Evolutionary conservation across 805 yeast species (phyloP), one percentile per base, ranked within the genome.

Genomic region (Torulaspora maleeae): DNA sequence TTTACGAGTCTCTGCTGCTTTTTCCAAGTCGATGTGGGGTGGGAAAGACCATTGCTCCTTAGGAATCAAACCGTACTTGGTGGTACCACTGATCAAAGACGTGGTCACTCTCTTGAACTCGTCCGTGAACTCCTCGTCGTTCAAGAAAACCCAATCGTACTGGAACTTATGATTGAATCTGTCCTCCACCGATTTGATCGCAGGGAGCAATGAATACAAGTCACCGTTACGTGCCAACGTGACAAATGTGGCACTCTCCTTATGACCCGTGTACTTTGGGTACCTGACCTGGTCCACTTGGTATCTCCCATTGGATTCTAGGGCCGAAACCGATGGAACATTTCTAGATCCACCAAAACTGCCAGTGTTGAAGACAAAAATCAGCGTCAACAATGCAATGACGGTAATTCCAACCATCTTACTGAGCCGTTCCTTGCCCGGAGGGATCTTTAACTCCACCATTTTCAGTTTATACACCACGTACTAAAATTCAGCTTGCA

Each of bases 71-170:
- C 95, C 98, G 59, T 82, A 93, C 52, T 80, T 75, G 39, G 90
- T 80, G 5, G 64, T 74, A 52, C 98, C 98, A 27, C 90, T 80
- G 12, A 82, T 80, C 59, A 88, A 68, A 10, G 84, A 75, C 1
- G 77, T 51, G 11, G 95, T 85, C 24, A 79, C 75, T 22, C 69
- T 68, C 57, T 79, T 86, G 67, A 93, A 91, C 56, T 87, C 93
- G 2, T 86, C 89, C 41, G 79, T 73, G 68, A 91, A 93, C 38
- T 76, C 83, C 47, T 82, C 88, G 63, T 91, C 96, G 66, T 91
- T 91, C 57, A 91, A 73, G 66, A 91, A 93, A 22, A 89, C 93
- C 97, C 98, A 91, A 56, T 95, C 97, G 62, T 91, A 91, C 52
- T 85, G 75, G 69, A 70, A 90, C 38, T 85, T 75, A 13, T 69